Evolutionary conservation across 2,329 filamentous ascomycete species (phyloP), one percentile per base, ranked within the genome.

Genomic region (Stenocarpella maydis): DNA sequence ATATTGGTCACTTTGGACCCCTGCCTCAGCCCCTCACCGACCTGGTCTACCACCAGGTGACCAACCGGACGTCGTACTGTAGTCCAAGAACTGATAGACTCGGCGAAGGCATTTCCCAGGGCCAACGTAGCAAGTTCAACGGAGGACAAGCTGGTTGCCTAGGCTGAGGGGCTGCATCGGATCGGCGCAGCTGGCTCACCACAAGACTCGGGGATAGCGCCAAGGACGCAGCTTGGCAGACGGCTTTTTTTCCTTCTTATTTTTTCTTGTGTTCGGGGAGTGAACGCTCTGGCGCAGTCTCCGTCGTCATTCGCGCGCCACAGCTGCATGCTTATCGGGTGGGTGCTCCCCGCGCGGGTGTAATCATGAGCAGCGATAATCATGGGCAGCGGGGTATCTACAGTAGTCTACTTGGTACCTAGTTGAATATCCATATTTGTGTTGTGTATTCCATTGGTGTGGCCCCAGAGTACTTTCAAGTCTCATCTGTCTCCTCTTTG

Each of bases 291-390:
- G 58, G 12, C 28, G 41, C 19, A 34, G 6, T 7, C 58, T 37
- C 19, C 58, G 41, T 61, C n/a, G 26, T 47, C 58, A 61, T 61
- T 47, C 58, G 58, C 21, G 58, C 58, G 58, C 55, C 26, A 47
- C 3, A 2, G 26, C 41, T 61, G 58, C 58, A 61, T 47, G 58
- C 58, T 47, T 5, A 24, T 26, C 4, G 1, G 7, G 58, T n/a
- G 58, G 47, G 58, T 24, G 19, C 47, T 45, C 58, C 58, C 58
- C 55, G 41, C 55, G 55, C 55, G 41, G 39, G 14, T n/a, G n/a
- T 47, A 61, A 24, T 24, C 4, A 54, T 34, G 31, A n/a, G 26
- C n/a, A 34, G 1, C 34, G 19, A 47, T 19, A 9, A 34, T 12
- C 14, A 26, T 61, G 1, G 47, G 14, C 47, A 9, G 31, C 31